phyloP scores from a whole-genome alignment of 768 basidiomycete genomes.

The Amylocystis lapponica region DNA sequence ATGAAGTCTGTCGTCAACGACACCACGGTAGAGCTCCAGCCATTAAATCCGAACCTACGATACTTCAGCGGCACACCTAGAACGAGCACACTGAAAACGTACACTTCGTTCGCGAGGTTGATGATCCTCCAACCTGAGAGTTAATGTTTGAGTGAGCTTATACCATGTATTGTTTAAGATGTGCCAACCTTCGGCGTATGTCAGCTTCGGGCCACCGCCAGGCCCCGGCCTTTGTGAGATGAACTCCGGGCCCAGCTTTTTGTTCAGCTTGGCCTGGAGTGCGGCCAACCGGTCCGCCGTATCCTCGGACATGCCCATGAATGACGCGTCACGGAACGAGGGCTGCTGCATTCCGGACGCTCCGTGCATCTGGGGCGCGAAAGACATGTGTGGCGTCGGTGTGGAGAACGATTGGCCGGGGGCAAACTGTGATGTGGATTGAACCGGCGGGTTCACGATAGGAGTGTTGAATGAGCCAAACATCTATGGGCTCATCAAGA shows the following conservation, averaged over 20 bases:
- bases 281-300: conserved; percentile 61
- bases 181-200: conserved; percentile 96
- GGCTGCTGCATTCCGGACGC: conserved; percentile 25
- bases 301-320: conserved; percentile 49
- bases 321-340: conserved; percentile 16
- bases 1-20: conserved; percentile 72
- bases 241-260: conserved; percentile 91
- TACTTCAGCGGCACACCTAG: neutral
- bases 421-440: too few relatives aligned
- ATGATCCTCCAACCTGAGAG: conserved; percentile 85
- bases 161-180: too few relatives aligned
- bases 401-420: too few relatives aligned
- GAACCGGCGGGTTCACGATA: too few relatives aligned
- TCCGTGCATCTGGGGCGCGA: conserved; percentile 57
- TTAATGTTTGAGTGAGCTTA: too few relatives aligned
- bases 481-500: too few relatives aligned
- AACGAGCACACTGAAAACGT: conserved; percentile 1
- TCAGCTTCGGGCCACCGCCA: conserved; percentile 80
- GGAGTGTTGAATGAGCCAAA: too few relatives aligned
- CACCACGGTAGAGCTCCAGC: conserved; percentile 82
- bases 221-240: conserved; percentile 87
- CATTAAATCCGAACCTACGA: conserved; percentile 84
- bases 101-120: conserved; percentile 93
- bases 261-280: conserved; percentile 77
- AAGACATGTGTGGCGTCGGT: too few relatives aligned